Conservation (phyloP, 2,329 filamentous ascomycete genomes). For the Niveomyces coronatus region DNA sequence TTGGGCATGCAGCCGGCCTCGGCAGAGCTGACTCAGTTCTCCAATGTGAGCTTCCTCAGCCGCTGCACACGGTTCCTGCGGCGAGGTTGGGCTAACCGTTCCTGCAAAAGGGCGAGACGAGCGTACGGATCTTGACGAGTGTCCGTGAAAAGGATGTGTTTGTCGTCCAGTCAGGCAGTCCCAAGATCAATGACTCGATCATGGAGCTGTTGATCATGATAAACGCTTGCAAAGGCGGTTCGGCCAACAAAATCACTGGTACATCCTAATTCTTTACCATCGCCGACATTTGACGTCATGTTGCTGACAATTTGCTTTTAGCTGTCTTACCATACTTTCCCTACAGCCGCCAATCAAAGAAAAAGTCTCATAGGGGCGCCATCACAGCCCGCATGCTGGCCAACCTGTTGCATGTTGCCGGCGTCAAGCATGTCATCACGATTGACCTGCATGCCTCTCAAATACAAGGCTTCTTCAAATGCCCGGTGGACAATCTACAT, state of each 20-base stretch:
- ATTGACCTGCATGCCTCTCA: slow-evolving; percentile 95
- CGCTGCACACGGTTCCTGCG: slow-evolving; percentile 1
- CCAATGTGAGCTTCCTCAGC: slow-evolving; percentile 46
- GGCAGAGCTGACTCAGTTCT: slow-evolving; percentile 59
- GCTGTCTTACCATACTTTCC: slow-evolving; percentile 91
- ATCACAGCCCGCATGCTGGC: slow-evolving; percentile 97
- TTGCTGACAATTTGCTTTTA: slow-evolving; percentile 23
- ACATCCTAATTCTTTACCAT: neutral
- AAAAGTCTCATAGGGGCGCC: slow-evolving; percentile 92
- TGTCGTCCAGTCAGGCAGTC: slow-evolving; percentile 93
- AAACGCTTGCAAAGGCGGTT: slow-evolving; percentile 94
- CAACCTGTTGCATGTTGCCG: slow-evolving; percentile 85
- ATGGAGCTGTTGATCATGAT: slow-evolving; percentile 99
- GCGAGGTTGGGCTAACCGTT: slow-evolving; percentile 12
- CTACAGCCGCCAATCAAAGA: slow-evolving; percentile 99
- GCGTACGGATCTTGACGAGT: slow-evolving; percentile 57
- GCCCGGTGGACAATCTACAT: slow-evolving; percentile 93
- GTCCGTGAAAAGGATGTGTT: slow-evolving; percentile 98
- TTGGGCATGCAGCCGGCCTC: slow-evolving; percentile 54
- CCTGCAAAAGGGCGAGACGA: slow-evolving; percentile 52
- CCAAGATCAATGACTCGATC: slow-evolving; percentile 94
- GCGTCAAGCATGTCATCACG: slow-evolving; percentile 95
- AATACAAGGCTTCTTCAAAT: slow-evolving; percentile 99
- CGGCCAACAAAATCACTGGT: slow-evolving; percentile 95
- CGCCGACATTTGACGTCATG: neutral